Evolutionary conservation across 768 basidiomycete species (phyloP), one percentile per base, ranked within the genome.

Genomic region (Mrakia gelida): DNA sequence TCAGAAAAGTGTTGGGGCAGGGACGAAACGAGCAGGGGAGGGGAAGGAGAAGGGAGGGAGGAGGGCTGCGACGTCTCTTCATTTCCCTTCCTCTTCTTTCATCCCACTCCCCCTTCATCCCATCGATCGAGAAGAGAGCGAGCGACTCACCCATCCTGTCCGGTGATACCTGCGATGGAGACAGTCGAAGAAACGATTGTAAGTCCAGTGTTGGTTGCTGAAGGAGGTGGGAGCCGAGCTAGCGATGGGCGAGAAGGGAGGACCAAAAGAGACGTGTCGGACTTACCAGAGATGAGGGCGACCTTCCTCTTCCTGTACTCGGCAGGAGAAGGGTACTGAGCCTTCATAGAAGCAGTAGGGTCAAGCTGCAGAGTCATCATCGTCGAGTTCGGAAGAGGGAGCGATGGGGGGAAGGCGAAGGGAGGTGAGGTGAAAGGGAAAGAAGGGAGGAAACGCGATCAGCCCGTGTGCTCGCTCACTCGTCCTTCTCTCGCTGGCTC

Each of bases 211-310:
- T 23, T 62, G 3, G 28, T 16, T 1, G 65, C 32, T 21, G n/a
- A 52, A 15, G 15, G 1, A 54, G 68, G 10, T 28, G 30, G 41
- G 13, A 30, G 63, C 26, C 30, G 62, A 34, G 59, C 74, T 16
- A 43, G 61, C n/a, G 18, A 16, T 30, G 38, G n/a, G 38, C 56
- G 62, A 30, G 21, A 49, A 21, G n/a, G 43, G 18, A 61, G 45
- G 45, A 3, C 38, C 41, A 32, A 32, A 45, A 21, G 34, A 62
- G 61, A 34, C 26, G 16, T 52, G 23, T 16, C 11, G 26, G 45
- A 84, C 86, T 65, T 82, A 93, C 95, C 95, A 81, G 93, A 93
- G 81, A 98, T 92, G 73, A 98, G 87, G 15, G 95, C 95, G 80
- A 98, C 93, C 85, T 96, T 97, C 85, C 95, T 91, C 86, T 92